phyloP scores from a whole-genome alignment of 1,284 basidiomycete genomes.

The Ganoderma meredithae region DNA sequence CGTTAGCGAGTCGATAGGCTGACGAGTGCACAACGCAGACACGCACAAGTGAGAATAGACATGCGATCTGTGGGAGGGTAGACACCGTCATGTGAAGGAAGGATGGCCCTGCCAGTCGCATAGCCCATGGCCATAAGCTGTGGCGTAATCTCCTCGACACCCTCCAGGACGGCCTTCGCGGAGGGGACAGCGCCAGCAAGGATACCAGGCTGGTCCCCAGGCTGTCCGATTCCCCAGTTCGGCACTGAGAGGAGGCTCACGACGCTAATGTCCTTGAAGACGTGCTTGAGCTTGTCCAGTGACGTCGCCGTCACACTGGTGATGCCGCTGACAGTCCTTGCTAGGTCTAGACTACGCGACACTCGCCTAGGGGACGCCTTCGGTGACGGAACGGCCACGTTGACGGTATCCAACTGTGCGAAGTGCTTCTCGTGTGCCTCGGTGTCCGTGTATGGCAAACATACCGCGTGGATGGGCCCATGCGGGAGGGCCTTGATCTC shows the following conservation, averaged over 20 bases:
- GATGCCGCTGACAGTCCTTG: conserved; percentile 28
- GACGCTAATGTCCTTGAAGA: conserved; percentile 65
- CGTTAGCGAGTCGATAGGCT: background rate
- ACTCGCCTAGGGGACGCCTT: conserved; percentile 15
- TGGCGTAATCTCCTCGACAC: conserved; percentile 74
- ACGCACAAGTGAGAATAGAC: conserved; percentile 78
- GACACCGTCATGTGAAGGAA: conserved; percentile 75
- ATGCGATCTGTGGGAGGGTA: conserved; percentile 79
- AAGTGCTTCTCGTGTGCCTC: conserved; percentile 68
- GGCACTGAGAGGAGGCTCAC: conserved; percentile 62
- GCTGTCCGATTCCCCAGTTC: conserved; percentile 67
- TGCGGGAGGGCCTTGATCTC: conserved; percentile 32
- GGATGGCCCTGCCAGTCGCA: conserved; percentile 69
- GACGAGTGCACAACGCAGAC: background rate
- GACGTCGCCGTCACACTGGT: conserved; percentile 56
- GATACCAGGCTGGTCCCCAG: conserved; percentile 61
- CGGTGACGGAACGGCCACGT: conserved; percentile 12
- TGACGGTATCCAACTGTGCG: conserved; percentile 40
- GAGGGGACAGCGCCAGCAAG: conserved; percentile 78
- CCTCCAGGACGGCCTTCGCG: conserved; percentile 71
- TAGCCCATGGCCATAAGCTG: conserved; percentile 80
- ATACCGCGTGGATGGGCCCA: conserved; percentile 79
- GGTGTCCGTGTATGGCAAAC: conserved; percentile 64
- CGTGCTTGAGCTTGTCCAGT: conserved; percentile 54
- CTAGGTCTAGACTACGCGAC: conserved; percentile 18